phyloP scores from a whole-genome alignment of 129 eudicot species.

The Flaveria sonorensis region DNA sequence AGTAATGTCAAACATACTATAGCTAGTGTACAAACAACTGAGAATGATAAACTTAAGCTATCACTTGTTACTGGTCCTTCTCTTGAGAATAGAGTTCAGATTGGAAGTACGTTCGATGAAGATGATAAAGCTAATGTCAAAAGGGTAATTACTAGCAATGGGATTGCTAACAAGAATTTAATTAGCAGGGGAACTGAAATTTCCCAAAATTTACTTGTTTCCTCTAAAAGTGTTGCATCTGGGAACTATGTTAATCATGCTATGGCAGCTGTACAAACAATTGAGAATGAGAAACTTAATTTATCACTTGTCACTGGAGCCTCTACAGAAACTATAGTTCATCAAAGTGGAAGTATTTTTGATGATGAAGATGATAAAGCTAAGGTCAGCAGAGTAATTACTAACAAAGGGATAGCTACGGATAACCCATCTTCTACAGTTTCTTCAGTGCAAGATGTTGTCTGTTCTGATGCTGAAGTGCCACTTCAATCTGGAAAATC shows the following conservation, averaged over 20 bases:
- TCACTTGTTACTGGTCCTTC: constrained; percentile 27
- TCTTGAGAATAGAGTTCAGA: constrained; percentile 11
- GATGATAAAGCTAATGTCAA: constrained; percentile 27
- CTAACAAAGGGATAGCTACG: not conserved
- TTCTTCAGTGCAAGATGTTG: constrained; percentile 20
- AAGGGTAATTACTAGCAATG: constrained; percentile 17
- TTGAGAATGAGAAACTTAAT: constrained; percentile 13
- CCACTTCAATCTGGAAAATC: constrained; percentile 19
- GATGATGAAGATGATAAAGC: constrained; percentile 15
- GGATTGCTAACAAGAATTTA: constrained; percentile 11
- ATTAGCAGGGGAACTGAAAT: constrained; percentile 2
- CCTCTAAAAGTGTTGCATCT: constrained; percentile 13
- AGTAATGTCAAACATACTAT: constrained; percentile 6
- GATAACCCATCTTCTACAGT: constrained; percentile 13
- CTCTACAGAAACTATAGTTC: constrained; percentile 11
- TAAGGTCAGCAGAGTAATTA: constrained; percentile 5
- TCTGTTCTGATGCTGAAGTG: constrained; percentile 14
- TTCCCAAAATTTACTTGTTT: constrained; percentile 2
- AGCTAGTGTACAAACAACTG: constrained; percentile 7
- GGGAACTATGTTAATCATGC: constrained; percentile 11
- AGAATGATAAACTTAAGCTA: constrained; percentile 22
- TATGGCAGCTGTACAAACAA: constrained; percentile 15
- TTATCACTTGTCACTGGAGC: constrained; percentile 29
- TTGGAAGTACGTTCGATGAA: not conserved
- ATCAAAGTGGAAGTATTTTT: not conserved